A percentile compares a stretch with the other conserved stretches of the same genome.
phyloP scores from a whole-genome alignment of 352 stramenopile species.

The Phytophthora cajani region DNA sequence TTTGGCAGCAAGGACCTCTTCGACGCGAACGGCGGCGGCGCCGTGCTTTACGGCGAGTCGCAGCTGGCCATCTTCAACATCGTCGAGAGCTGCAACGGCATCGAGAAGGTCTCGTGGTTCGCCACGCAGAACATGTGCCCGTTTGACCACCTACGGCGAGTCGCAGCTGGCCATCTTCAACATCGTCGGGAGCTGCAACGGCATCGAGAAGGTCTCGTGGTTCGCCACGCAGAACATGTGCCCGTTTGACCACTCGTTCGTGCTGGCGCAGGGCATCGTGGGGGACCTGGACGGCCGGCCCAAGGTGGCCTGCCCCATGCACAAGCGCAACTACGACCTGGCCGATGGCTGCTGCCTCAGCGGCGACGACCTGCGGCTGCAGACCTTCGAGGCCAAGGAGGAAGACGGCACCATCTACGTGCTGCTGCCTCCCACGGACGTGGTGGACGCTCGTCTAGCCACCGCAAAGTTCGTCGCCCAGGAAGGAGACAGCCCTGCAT shows the following conservation, averaged over 20 bases:
- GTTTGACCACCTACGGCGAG: slow-evolving; percentile 92
- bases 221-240: slow-evolving; percentile 95
- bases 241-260: slow-evolving; percentile 92
- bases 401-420: slow-evolving; percentile 78
- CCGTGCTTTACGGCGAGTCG: slow-evolving; percentile 90
- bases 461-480: slow-evolving; percentile 63
- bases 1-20: slow-evolving; percentile 82
- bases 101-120: slow-evolving; percentile 85
- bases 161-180: slow-evolving; percentile 93
- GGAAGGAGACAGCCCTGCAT: neutral
- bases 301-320: slow-evolving; percentile 93
- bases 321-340: slow-evolving; percentile 93
- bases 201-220: slow-evolving; percentile 79
- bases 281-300: slow-evolving; percentile 74
- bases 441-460: slow-evolving; percentile 87
- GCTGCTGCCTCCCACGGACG: slow-evolving; percentile 71
- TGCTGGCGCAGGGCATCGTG: slow-evolving; percentile 92
- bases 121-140: slow-evolving; percentile 95
- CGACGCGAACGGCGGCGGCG: slow-evolving; percentile 79
- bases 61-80: slow-evolving; percentile 94
- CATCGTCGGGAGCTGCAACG: slow-evolving; percentile 65
- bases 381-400: slow-evolving; percentile 88
- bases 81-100: slow-evolving; percentile 56
- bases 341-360: slow-evolving; percentile 73
- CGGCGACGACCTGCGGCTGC: slow-evolving; percentile 72